Base-by-base conservation (phyloP, 2,329 filamentous ascomycete genomes). In the Neonectria coccinea region DNA sequence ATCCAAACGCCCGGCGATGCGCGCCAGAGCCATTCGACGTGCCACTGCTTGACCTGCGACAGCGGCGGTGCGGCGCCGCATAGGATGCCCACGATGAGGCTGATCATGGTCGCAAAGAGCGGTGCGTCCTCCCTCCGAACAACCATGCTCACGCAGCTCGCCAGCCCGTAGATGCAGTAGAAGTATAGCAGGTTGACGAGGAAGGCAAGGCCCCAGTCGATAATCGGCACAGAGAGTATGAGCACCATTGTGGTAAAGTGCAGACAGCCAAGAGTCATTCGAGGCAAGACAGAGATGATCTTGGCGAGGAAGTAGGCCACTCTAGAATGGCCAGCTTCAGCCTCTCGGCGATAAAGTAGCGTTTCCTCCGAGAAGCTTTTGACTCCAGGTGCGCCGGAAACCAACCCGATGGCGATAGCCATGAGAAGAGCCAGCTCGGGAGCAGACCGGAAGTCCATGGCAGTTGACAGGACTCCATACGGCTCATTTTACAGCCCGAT, bases 221-320 rank as follows among this genome's bases (percentile, higher is more conserved):
- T 86, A 22, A 83, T 76, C 1, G 86, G 85, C 4, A 80, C 81
- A 1, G 81, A 78, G 8, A 88, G 79, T 1, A 87, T 67, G 41
- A 83, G 78, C 14, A 87, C 76, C 18, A 85, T 76, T 4, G 83
- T 82, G 1, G 85, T 83, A 74, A 88, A 88, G 72, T 89, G 86
- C 53, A 88, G 71, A 60, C 82, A 84, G 1, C 80, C 83, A 7
- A 87, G 72, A 0, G 79, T 68, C 77, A 88, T 85, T 3, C 86
- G 79, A 1, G 84, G 83, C 0, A 88, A 22, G 0, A 85, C 85
- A 0, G 82, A 82, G 0, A 87, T 2, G 2, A 84, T 79, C 73
- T 89, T 89, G 39, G 85, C 86, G 2, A 86, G 42, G 69, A 86
- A 89, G 73, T 89, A 88, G 0, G 86, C 84, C 22, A 82, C 75